Evolutionary conservation across 208 protist species (phyloP).

Genomic region (Trypanosoma avium): DNA sequence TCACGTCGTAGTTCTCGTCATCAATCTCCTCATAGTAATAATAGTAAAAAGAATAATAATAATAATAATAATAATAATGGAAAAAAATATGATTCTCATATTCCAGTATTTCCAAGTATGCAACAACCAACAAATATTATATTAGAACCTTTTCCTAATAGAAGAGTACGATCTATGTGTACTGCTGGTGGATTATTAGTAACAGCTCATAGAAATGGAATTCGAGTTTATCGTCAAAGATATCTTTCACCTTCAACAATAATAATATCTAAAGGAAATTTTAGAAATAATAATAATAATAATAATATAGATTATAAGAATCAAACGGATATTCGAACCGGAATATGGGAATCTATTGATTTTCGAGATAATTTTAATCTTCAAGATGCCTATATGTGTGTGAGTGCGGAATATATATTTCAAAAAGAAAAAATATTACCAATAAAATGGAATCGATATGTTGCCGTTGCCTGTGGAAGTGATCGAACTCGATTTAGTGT

Average conservation of each 20-base stretch:
- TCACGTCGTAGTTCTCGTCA: not conserved
- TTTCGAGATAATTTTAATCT: conserved; percentile 35
- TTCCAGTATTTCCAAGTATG: conserved; percentile 27
- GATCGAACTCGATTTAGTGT: conserved; percentile 61
- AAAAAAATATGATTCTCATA: conserved; percentile 26
- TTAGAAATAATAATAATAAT: not conserved
- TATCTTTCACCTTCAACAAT: conserved; percentile 1
- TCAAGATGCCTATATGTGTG: conserved; percentile 56
- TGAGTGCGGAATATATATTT: conserved; percentile 25
- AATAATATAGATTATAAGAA: not conserved
- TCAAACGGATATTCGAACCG: conserved; percentile 24
- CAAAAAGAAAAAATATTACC: not conserved
- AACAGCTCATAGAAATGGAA: conserved; percentile 44
- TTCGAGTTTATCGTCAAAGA: conserved; percentile 41
- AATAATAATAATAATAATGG: not conserved
- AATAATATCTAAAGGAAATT: not conserved
- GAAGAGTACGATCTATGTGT: conserved; percentile 33
- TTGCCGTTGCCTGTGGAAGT: conserved; percentile 50
- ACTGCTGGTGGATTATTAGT: conserved; percentile 35
- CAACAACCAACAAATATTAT: conserved; percentile 28
- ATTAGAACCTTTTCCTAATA: conserved; percentile 48
- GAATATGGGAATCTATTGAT: conserved; percentile 48
- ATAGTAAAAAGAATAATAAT: not conserved
- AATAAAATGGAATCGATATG: conserved; percentile 56
- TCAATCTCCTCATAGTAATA: not conserved